Conservation (phyloP, 176 grass and related monocot species). For the Carex pumila region DNA sequence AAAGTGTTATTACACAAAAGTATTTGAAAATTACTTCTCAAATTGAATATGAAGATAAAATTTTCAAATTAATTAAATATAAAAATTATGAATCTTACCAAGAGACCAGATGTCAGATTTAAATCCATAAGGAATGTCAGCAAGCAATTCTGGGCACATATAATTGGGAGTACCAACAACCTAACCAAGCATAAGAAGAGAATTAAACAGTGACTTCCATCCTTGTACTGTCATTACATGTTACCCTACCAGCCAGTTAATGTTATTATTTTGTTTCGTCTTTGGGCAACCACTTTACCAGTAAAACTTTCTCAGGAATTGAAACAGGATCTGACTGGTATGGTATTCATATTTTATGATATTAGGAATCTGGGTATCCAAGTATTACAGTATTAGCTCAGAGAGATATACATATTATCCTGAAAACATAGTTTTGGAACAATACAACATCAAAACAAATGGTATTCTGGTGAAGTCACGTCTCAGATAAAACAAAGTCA, state of each 20-base stretch:
- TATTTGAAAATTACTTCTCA: neutral
- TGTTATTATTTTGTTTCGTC: neutral
- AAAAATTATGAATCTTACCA: conserved; percentile 43
- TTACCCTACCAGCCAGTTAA: neutral
- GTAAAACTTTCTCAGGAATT: neutral
- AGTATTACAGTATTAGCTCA: neutral
- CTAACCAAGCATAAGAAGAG: conserved; percentile 26
- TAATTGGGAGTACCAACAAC: conserved; percentile 99
- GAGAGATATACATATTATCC: neutral
- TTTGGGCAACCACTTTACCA: neutral
- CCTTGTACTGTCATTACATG: neutral
- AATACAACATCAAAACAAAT: neutral
- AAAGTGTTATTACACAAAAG: conserved; percentile 8
- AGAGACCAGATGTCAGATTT: conserved; percentile 99
- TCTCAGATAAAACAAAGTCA: neutral
- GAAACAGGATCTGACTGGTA: neutral
- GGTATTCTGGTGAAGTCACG: neutral
- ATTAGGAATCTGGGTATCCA: neutral
- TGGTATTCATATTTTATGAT: neutral
- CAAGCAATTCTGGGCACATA: conserved; percentile 96
- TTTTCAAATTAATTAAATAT: neutral
- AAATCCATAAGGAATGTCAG: conserved; percentile 97
- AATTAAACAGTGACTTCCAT: neutral
- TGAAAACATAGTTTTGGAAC: neutral
- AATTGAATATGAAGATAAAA: neutral